phyloP scores from a whole-genome alignment of 768 basidiomycete genomes.

The Boletus huronensis region DNA sequence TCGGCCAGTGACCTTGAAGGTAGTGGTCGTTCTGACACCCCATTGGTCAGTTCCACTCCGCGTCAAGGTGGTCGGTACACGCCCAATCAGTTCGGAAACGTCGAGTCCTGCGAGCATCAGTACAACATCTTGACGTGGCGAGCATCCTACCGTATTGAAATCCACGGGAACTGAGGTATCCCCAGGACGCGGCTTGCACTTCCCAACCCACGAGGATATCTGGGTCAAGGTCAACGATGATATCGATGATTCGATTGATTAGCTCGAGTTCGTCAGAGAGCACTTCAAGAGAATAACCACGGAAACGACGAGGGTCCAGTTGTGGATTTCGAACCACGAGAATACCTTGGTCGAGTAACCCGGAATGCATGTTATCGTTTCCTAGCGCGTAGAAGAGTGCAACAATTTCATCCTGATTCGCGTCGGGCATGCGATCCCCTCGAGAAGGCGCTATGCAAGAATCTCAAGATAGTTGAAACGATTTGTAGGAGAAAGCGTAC shows the following conservation, averaged over 20 bases:
- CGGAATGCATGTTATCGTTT: slow-evolving; percentile 36
- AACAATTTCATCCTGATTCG: slow-evolving; percentile 51
- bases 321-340: slow-evolving; percentile 48
- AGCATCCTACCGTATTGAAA: slow-evolving; percentile 46
- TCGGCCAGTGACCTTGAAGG: slow-evolving; percentile 80
- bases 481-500: slow-evolving; percentile 42
- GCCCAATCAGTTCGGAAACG: slow-evolving; percentile 67
- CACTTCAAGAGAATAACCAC: slow-evolving; percentile 44
- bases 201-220: slow-evolving; percentile 95
- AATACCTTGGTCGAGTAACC: slow-evolving; percentile 40
- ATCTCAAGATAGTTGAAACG: background rate
- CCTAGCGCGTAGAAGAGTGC: slow-evolving; percentile 74
- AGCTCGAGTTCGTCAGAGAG: slow-evolving; percentile 75
- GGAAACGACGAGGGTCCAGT: slow-evolving; percentile 40
- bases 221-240: slow-evolving; percentile 76
- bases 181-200: slow-evolving; percentile 85
- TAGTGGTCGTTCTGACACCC: slow-evolving; percentile 70
- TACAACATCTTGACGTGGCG: background rate
- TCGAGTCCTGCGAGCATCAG: slow-evolving; percentile 55
- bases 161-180: slow-evolving; percentile 75
- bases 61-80: slow-evolving; percentile 53
- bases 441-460: slow-evolving; percentile 52
- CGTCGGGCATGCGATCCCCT: slow-evolving; percentile 58
- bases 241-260: slow-evolving; percentile 71
- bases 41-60: slow-evolving; percentile 54